Percentiles rank a stretch among this genome's conserved stretches.
Evolutionary conservation across 225 moss, liverwort and hornwort species (phyloP).

Genomic region (Marchantia paleacea): DNA sequence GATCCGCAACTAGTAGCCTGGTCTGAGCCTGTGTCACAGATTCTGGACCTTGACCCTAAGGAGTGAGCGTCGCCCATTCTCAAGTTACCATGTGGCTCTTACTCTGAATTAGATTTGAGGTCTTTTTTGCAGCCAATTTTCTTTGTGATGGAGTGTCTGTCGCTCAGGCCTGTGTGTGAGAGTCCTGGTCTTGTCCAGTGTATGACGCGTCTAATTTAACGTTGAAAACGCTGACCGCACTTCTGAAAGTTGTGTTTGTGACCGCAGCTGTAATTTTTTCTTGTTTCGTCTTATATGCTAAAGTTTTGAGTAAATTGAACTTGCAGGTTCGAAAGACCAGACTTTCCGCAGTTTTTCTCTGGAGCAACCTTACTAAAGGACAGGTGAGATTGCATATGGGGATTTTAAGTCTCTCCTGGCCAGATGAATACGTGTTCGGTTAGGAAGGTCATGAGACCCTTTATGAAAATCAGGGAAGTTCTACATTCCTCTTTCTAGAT

Average conservation of each 20-base stretch:
- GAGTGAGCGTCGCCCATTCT: conserved; percentile 65
- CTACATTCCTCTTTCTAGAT: not conserved
- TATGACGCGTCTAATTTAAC: not conserved
- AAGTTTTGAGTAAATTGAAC: not conserved
- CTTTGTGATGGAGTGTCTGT: not conserved
- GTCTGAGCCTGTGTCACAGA: conserved; percentile 75
- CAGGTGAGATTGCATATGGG: conserved; percentile 44
- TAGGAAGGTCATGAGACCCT: not conserved
- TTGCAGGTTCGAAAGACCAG: conserved; percentile 73
- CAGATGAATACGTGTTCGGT: not conserved
- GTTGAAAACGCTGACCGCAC: not conserved
- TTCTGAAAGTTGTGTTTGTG: not conserved
- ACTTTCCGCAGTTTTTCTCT: conserved; percentile 60
- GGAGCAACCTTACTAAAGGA: conserved; percentile 66
- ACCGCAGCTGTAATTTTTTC: no score
- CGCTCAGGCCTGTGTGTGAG: not conserved
- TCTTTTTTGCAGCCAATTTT: not conserved
- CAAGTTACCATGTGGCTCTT: conserved; percentile 23
- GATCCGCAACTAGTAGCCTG: conserved; percentile 86
- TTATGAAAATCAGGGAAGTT: not conserved
- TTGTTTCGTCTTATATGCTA: not conserved
- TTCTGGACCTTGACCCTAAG: conserved; percentile 74
- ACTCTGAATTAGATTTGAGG: conserved; percentile 16
- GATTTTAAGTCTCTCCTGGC: not conserved
- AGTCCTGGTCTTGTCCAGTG: not conserved